These are phyloP conservation scores for Russula sp. DNA, from an alignment of 768 basidiomycete species.

Conservation along the genomic window DNA sequence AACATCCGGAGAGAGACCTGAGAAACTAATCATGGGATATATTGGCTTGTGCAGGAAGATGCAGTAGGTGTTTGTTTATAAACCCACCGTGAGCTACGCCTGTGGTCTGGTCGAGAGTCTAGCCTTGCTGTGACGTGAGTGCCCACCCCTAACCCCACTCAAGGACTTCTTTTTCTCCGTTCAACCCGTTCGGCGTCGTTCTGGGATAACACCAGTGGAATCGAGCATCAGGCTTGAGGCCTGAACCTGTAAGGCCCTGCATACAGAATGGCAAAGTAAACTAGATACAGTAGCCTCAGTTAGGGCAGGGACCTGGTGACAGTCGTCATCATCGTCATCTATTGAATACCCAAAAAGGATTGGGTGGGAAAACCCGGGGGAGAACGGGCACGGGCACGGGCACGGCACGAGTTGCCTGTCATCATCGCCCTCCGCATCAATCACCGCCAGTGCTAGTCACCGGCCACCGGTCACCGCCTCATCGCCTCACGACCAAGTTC, in stretches of 20 bases:
- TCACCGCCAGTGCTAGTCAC: not conserved
- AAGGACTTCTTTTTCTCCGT: not conserved
- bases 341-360: not conserved
- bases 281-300: not conserved
- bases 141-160: constrained; percentile 17
- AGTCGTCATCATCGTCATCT: not conserved
- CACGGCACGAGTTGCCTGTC: constrained; percentile 5
- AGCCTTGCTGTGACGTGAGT: constrained; percentile 17
- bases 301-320: not conserved
- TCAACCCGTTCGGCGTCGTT: not conserved
- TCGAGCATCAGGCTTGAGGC: not conserved
- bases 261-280: not conserved
- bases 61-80: constrained; percentile 3
- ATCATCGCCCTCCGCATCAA: constrained; percentile 7
- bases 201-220: not conserved
- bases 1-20: constrained; percentile 65
- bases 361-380: no score
- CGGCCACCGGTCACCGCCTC: constrained; percentile 1
- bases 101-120: constrained; percentile 1
- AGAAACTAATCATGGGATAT: constrained; percentile 67
- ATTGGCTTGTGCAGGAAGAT: constrained; percentile 9
- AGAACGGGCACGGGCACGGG: not conserved
- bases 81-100: constrained; percentile 10
- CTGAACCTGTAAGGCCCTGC: not conserved
- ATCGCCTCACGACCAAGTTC: constrained; percentile 18